Evolutionary conservation across 2,329 filamentous ascomycete genomes (phyloP), one percentile per base, ranked within the genome.

Genomic region (Ilyonectria sp.): DNA sequence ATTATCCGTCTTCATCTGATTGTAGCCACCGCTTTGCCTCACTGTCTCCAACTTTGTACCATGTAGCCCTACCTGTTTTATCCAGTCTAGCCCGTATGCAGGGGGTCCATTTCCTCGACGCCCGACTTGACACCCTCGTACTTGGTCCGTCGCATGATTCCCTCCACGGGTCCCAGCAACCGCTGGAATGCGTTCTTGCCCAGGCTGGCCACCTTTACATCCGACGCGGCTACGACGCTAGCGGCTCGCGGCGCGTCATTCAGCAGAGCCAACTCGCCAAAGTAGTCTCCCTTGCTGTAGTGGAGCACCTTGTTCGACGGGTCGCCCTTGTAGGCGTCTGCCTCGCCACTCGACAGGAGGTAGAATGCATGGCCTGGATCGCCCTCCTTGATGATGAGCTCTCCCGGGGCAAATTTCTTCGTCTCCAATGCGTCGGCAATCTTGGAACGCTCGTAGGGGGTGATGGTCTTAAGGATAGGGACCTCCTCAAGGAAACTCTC

Each of bases 401-500:
- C 89, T 23, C 93, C 94, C 8, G 91, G 84, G 0, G 92, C 87
- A 79, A 92, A 97, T 77, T 97, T 98, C 79, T 92, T 90, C 10
- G 95, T 96, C 80, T 98, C 95, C 63, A 99, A 86, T 2, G 96
- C 95, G 82, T 98, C 96, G 68, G 96, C 95, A 79, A 99, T 98
- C 86, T 99, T 99, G 77, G 94, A 94, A 65, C 96, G 92, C 83
- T 99, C 96, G 81, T 98, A 98, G 0, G 93, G 88, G 50, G 95
- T 97, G 63, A 99, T 87, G 23, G 90, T 91, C 3, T 92, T 88
- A 29, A 99, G 89, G 33, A 98, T 87, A 0, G 94, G 94, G 2
- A 98, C 96, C 79, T 97, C 94, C 79, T 97, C 95, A 23, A 99
- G 87, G 86, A 99, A 98, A 74, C 91, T 94, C 83, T 99, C 96